Evolutionary conservation across 768 basidiomycete species (phyloP).

Genomic region (Suillus discolor): DNA sequence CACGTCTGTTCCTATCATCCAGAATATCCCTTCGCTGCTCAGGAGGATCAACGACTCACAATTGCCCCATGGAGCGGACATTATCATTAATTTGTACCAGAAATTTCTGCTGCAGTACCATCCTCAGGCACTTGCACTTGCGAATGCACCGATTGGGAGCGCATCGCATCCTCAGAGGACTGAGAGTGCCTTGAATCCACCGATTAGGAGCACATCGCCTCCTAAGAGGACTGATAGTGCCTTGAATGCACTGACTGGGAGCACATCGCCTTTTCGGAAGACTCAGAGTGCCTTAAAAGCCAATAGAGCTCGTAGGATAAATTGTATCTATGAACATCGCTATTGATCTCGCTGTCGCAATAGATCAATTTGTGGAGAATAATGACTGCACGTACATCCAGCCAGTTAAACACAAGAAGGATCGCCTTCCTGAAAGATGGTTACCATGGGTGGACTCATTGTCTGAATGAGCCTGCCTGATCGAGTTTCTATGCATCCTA

Average conservation of each 20-base stretch:
- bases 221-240: no score
- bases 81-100: constrained; percentile 22
- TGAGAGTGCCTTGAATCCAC: no score
- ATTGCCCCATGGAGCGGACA: constrained; percentile 24
- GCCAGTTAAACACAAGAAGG: background rate
- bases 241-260: no score
- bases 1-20: constrained; percentile 16
- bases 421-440: no score
- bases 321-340: background rate
- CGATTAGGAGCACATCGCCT: no score
- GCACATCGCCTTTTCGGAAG: no score
- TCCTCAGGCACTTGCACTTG: background rate
- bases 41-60: constrained; percentile 19
- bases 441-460: no score
- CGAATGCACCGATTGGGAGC: background rate
- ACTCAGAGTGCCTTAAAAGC: no score
- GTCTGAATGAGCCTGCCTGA: no score
- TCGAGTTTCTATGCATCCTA: no score
- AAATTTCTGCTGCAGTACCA: constrained; percentile 18
- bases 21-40: constrained; percentile 16
- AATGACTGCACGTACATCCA: background rate
- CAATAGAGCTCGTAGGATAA: no score
- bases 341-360: background rate
- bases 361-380: background rate
- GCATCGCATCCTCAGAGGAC: no score